phyloP scores from a whole-genome alignment of 163 green algal species.

The Coccomyxa subellipsoidea region DNA sequence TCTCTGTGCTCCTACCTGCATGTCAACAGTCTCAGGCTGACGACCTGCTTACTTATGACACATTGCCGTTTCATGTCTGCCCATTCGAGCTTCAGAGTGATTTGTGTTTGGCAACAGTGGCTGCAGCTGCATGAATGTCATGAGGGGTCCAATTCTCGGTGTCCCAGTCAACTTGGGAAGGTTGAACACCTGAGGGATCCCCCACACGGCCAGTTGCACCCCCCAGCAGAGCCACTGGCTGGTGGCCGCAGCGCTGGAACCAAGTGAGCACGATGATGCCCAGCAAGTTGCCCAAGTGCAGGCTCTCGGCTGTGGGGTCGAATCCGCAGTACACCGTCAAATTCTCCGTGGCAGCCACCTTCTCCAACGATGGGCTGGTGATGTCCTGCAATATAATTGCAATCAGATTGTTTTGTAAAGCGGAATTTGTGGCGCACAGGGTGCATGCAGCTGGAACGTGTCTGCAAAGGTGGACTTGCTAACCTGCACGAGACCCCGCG shows the following conservation, averaged over 20 bases:
- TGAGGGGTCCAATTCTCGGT: no score
- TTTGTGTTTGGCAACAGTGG: no score
- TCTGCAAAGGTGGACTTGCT: background rate
- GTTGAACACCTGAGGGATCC: slow-evolving; percentile 79
- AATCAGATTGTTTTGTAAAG: background rate
- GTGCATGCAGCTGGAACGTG: no score
- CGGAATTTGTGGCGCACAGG: no score
- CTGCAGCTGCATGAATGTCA: no score
- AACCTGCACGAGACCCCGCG: background rate
- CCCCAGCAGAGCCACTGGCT: slow-evolving; percentile 80
- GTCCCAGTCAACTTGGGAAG: background rate
- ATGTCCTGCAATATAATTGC: background rate
- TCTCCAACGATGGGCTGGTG: background rate
- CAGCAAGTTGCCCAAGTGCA: slow-evolving; percentile 96
- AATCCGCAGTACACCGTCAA: slow-evolving; percentile 87
- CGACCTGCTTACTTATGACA: no score
- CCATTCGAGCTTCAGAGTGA: no score
- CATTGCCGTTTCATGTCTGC: no score
- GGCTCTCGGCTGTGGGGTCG: slow-evolving; percentile 92
- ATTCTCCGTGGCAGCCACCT: slow-evolving; percentile 7
- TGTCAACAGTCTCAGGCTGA: no score
- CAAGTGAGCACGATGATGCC: slow-evolving; percentile 96
- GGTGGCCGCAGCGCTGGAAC: slow-evolving; percentile 90
- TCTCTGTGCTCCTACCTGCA: slow-evolving; percentile 78
- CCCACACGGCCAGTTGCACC: slow-evolving; percentile 93